Conservation (phyloP, 2,329 filamentous ascomycete species). For the Orbilia brochopaga region DNA sequence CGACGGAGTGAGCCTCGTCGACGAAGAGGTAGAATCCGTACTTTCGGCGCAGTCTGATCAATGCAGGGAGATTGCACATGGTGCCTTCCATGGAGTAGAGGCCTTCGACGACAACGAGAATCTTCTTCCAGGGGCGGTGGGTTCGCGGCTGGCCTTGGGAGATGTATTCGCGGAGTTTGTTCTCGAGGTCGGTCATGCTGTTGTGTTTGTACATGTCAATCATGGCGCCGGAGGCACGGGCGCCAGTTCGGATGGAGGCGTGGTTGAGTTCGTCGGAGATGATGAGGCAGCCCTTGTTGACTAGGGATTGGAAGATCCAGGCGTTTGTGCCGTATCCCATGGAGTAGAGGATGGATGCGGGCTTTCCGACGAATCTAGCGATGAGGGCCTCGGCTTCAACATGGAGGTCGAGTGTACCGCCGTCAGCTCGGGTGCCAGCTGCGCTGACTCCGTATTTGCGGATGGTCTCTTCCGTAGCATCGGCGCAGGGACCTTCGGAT, state of each 20-base stretch:
- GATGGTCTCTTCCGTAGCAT: conserved; percentile 84
- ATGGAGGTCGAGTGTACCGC: conserved; percentile 84
- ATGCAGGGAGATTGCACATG: conserved; percentile 94
- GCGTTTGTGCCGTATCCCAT: conserved; percentile 99
- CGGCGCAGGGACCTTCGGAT: conserved; percentile 93
- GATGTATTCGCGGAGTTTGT: conserved; percentile 85
- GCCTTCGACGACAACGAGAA: conserved; percentile 92
- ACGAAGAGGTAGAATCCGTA: conserved; percentile 98
- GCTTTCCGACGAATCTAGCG: conserved; percentile 91
- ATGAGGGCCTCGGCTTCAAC: conserved; percentile 88
- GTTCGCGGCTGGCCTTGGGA: conserved; percentile 96
- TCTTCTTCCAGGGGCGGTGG: conserved; percentile 99
- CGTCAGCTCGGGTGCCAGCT: conserved; percentile 80
- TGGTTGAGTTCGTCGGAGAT: conserved; percentile 98
- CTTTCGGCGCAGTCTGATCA: conserved; percentile 84
- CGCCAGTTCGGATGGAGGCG: conserved; percentile 93
- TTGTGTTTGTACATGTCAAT: conserved; percentile 98
- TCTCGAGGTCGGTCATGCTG: conserved; percentile 86
- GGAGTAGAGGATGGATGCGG: conserved; percentile 93
- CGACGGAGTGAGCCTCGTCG: conserved; percentile 95
- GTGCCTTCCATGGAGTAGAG: conserved; percentile 99
- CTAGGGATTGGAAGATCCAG: conserved; percentile 86
- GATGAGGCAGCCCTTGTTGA: conserved; percentile 89
- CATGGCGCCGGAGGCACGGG: conserved; percentile 90
- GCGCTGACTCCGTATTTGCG: conserved; percentile 83